phyloP scores from a whole-genome alignment of 1,284 basidiomycete genomes.

The Gomphus bonarii region DNA sequence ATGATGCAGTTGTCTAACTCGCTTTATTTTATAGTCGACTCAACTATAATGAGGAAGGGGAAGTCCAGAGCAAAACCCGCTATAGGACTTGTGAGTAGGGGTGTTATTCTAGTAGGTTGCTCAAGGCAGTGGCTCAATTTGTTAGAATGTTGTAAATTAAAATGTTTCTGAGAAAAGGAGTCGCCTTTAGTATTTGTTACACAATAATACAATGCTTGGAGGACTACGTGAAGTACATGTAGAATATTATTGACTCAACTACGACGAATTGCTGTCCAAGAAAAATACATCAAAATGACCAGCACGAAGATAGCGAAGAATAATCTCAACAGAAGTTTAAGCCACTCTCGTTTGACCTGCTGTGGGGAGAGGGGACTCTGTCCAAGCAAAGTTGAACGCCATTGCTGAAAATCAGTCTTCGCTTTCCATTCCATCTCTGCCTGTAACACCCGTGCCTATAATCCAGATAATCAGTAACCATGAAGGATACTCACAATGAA shows the following conservation, averaged over 20 bases:
- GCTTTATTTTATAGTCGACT: no score
- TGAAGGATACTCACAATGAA: background rate
- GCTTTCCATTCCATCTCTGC: slow-evolving; percentile 9
- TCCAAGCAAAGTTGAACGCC: slow-evolving; percentile 10
- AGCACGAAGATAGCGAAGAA: background rate
- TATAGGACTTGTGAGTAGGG: no score
- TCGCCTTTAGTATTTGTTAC: no score
- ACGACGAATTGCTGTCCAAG: background rate
- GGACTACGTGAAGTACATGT: background rate
- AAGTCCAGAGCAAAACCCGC: no score
- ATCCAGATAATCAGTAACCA: background rate
- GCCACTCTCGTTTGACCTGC: slow-evolving; percentile 10
- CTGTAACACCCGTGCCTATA: slow-evolving; percentile 5
- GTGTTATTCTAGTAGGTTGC: no score
- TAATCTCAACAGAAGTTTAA: background rate
- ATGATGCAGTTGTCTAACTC: no score
- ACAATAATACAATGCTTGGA: background rate
- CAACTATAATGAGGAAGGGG: no score
- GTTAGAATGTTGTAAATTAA: no score
- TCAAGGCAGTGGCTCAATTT: no score
- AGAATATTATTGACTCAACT: background rate
- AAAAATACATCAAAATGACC: slow-evolving; percentile 1
- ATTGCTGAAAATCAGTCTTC: slow-evolving; percentile 11
- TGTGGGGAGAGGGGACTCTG: slow-evolving; percentile 8
- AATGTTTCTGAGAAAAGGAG: no score